Evolutionary conservation across 345 rosid genomes (phyloP), one percentile per base, ranked within the genome.

Genomic region (Rhizophora apiculata): DNA sequence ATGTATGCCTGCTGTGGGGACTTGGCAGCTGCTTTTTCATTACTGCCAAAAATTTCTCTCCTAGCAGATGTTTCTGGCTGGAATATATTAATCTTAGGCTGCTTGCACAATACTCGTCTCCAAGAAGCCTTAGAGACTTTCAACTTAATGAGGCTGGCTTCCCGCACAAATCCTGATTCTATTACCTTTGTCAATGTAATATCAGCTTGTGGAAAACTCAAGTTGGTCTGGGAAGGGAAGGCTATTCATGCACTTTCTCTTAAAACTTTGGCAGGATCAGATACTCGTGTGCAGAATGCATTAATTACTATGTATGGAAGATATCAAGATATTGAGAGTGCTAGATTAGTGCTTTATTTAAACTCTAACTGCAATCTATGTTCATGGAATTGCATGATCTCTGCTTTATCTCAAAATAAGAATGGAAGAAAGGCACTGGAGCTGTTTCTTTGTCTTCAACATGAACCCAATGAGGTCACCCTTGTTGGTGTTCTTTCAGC

Each of bases 301-400:
- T 74, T 87, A 70, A 80, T 84, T 60, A 75, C 87, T 36, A 87
- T 87, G 95, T 87, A 87, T 65, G 83, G 88, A 60, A 85, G 89
- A 83, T 85, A 78, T 56, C 65, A 71, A 62, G 82, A 89, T 68
- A 72, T 69, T 3, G 80, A 74, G 54, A 80, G 85, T 71, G 87
- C 92, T 52, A 70, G 68, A 60, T 64, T 59, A 32, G 86, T 83
- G 63, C 85, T 85, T 77, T 22, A 36, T 65, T 73, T 72, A 36
- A 74, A 76, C 48, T 60, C 72, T 30, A 72, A 77, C 56, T 78
- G 66, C 67, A 89, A 89, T 79, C 74, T 85, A 72, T 87, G 90
- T 79, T 80, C 95, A 5, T 87, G 90, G 87, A 87, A 87, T 78
- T 85, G 90, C 76, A 73, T 84, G 80, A 87, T 89, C 64, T 85